These are phyloP conservation scores for Hanseniaspora vineae DNA, from an alignment of 805 yeast genomes.

Conservation along the genomic window DNA sequence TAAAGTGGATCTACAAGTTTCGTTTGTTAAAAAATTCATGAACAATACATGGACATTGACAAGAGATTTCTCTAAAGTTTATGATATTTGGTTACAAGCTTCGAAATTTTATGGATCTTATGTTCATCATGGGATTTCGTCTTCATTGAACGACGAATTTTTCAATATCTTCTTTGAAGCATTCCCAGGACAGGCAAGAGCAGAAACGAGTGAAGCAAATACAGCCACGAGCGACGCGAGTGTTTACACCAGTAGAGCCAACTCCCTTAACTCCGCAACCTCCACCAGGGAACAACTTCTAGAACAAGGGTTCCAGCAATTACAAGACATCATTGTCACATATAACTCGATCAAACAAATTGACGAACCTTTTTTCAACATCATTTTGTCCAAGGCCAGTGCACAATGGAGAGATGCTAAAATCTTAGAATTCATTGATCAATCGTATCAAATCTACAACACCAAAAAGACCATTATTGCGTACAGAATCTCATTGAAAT, in stretches of 20 bases:
- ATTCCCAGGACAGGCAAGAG: constrained; percentile 14
- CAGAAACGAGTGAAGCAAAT: too few species aligned
- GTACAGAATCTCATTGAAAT: constrained; percentile 58
- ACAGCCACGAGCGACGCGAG: too few species aligned
- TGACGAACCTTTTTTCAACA: constrained; percentile 76
- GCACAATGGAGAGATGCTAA: constrained; percentile 54
- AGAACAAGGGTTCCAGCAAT: constrained; percentile 40
- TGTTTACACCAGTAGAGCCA: too few species aligned
- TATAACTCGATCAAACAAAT: constrained; percentile 45
- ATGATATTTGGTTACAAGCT: constrained; percentile 50
- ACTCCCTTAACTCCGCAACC: too few species aligned
- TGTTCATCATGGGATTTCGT: constrained; percentile 54
- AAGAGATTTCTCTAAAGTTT: constrained; percentile 43
- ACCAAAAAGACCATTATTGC: constrained; percentile 56
- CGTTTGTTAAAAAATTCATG: constrained; percentile 53
- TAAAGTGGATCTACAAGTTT: constrained; percentile 55
- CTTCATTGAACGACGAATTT: constrained; percentile 58
- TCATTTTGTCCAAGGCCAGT: constrained; percentile 46
- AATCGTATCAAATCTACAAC: constrained; percentile 43
- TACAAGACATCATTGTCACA: constrained; percentile 41
- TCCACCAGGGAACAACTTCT: too few species aligned
- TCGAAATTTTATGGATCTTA: constrained; percentile 44
- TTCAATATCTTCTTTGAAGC: constrained; percentile 54
- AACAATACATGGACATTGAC: constrained; percentile 46
- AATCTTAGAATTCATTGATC: constrained; percentile 51